Percentiles rank a stretch among this genome's conserved stretches.
Evolutionary conservation across 495 filamentous ascomycete species (phyloP).

Genomic region (Usnea hakonensis): DNA sequence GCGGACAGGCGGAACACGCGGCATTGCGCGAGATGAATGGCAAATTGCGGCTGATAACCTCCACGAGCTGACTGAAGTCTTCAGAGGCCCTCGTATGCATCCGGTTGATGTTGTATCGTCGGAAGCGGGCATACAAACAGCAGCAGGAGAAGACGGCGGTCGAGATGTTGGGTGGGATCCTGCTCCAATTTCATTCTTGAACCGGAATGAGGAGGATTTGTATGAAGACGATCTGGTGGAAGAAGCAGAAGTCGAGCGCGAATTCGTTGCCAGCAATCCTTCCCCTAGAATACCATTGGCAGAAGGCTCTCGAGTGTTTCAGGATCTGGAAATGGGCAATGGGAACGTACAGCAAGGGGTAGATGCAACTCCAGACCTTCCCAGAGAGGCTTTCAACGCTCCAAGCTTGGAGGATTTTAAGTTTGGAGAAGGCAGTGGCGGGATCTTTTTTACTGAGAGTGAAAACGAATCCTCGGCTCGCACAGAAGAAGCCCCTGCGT

Average conservation of each 20-base stretch:
- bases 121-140: too few relatives aligned
- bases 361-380: not conserved
- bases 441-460: not conserved
- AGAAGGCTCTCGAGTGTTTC: not conserved
- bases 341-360: not conserved
- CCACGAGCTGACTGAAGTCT: not conserved
- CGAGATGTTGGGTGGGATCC: too few relatives aligned
- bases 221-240: too few relatives aligned
- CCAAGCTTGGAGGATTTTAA: not conserved
- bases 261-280: not conserved
- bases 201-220: too few relatives aligned
- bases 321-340: not conserved
- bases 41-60: not conserved
- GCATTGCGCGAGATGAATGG: not conserved
- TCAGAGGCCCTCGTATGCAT: not conserved
- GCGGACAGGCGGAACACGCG: not conserved
- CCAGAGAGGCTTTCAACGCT: not conserved
- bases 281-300: not conserved
- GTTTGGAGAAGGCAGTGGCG: not conserved
- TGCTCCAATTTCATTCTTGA: too few relatives aligned
- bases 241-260: not conserved
- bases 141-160: too few relatives aligned
- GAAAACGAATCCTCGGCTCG: not conserved
- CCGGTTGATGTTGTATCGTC: not conserved
- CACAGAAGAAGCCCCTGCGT: not conserved